phyloP scores from a whole-genome alignment of 805 yeast species.

The Saturnispora ahearnii region DNA sequence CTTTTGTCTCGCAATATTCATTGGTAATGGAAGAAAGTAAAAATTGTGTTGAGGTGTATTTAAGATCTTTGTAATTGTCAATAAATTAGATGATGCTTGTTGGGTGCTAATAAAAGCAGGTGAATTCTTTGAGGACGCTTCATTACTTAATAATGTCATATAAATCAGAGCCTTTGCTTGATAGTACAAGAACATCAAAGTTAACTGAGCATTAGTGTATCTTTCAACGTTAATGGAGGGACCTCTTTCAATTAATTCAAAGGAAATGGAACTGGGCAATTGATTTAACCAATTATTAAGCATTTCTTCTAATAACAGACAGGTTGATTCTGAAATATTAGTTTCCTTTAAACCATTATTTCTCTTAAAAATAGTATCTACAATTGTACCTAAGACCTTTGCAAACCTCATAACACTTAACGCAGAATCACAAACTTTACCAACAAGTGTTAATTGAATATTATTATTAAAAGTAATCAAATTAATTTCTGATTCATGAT shows the following conservation, averaged over 20 bases:
- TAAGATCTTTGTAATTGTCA: conserved; percentile 37
- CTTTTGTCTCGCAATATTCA: conserved; percentile 52
- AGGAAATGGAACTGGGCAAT: conserved; percentile 50
- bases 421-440: conserved; percentile 58
- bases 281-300: conserved; percentile 74
- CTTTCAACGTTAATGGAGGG: conserved; percentile 34
- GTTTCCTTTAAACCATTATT: conserved; percentile 27
- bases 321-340: conserved; percentile 24
- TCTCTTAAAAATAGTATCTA: conserved; percentile 64
- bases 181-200: conserved; percentile 50
- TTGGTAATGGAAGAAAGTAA: conserved; percentile 50
- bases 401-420: conserved; percentile 59
- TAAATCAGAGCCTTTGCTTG: conserved; percentile 56
- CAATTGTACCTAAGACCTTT: conserved; percentile 61
- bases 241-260: conserved; percentile 50
- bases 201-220: conserved; percentile 37
- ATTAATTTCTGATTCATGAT: conserved; percentile 40
- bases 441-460: conserved; percentile 52
- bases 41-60: conserved; percentile 30
- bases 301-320: conserved; percentile 45
- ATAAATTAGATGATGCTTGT: conserved; percentile 57
- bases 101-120: conserved; percentile 60
- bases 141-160: conserved; percentile 49
- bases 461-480: conserved; percentile 48
- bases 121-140: conserved; percentile 32